phyloP scores from a whole-genome alignment of 768 basidiomycete species.

The Hortiboletus campestris region DNA sequence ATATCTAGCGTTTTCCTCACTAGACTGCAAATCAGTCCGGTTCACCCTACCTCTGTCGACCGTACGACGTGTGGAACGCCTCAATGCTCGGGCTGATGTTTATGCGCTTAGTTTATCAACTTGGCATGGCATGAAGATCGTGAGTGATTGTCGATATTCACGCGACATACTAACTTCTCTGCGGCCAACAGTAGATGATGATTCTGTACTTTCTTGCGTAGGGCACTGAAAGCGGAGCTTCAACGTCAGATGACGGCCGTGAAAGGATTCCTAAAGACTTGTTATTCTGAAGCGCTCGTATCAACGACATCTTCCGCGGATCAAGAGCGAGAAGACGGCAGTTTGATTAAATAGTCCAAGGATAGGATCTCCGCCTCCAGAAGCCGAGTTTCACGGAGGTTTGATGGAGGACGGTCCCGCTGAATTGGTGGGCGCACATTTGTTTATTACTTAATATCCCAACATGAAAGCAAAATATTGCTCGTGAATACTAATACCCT shows the following conservation, averaged over 20 bases:
- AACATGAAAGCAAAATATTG: too few relatives aligned
- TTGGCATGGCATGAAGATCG: slow-evolving; percentile 94
- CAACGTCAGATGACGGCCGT: slow-evolving; percentile 91
- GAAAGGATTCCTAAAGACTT: slow-evolving; percentile 86
- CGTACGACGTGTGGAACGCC: slow-evolving; percentile 87
- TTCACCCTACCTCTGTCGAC: slow-evolving; percentile 92
- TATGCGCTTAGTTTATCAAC: slow-evolving; percentile 94
- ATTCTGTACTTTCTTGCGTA: slow-evolving; percentile 88
- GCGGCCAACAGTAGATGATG: slow-evolving; percentile 85
- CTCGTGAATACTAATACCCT: too few relatives aligned
- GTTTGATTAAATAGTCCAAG: slow-evolving; percentile 53
- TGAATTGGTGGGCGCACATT: too few relatives aligned
- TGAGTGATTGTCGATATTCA: slow-evolving; percentile 31
- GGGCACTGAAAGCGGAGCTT: slow-evolving; percentile 85
- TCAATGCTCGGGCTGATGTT: slow-evolving; percentile 91
- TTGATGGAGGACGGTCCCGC: too few relatives aligned
- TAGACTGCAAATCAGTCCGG: slow-evolving; percentile 89
- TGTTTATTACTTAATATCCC: too few relatives aligned
- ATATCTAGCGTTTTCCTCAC: slow-evolving; percentile 84
- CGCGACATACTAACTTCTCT: slow-evolving; percentile 52
- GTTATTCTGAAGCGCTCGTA: slow-evolving; percentile 91
- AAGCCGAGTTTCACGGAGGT: slow-evolving; percentile 69
- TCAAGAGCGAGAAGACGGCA: slow-evolving; percentile 68
- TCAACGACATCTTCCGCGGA: slow-evolving; percentile 55
- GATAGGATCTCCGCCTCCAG: slow-evolving; percentile 43